Evolutionary conservation across 2,329 filamentous ascomycete genomes (phyloP).

Genomic region (Aspergillus uvarum): DNA sequence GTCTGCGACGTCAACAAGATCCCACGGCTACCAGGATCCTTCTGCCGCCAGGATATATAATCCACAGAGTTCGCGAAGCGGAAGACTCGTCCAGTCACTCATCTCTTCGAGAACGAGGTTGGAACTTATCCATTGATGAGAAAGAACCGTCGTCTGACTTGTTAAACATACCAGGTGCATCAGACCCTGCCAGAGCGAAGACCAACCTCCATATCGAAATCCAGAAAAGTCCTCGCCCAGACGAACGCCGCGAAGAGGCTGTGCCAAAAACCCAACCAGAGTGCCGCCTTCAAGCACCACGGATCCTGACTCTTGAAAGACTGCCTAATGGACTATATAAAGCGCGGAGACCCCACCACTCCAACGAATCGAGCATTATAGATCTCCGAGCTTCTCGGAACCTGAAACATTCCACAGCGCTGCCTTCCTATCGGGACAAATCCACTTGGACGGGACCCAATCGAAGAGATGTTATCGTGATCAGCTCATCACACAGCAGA

Average conservation of each 20-base stretch:
- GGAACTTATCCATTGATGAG: background rate
- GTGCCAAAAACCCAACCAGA: background rate
- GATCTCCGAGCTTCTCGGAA: background rate
- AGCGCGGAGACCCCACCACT: background rate
- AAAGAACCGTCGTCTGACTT: no score
- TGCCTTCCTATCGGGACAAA: background rate
- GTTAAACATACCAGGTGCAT: background rate
- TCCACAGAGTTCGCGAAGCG: background rate
- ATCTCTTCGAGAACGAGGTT: background rate
- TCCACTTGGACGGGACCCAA: background rate
- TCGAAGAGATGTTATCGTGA: no score
- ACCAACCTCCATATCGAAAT: background rate
- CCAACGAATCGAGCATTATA: background rate
- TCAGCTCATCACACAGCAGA: background rate
- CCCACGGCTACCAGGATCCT: background rate
- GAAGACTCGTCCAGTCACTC: background rate
- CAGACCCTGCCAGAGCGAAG: background rate
- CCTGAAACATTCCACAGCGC: background rate
- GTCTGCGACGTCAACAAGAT: background rate
- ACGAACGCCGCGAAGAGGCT: background rate
- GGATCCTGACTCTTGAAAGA: background rate
- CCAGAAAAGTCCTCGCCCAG: background rate
- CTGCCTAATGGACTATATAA: background rate
- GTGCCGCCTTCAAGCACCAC: background rate
- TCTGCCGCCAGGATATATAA: background rate